Evolutionary conservation across 2,329 filamentous ascomycete genomes (phyloP).

Genomic region (Aspergillus latus): DNA sequence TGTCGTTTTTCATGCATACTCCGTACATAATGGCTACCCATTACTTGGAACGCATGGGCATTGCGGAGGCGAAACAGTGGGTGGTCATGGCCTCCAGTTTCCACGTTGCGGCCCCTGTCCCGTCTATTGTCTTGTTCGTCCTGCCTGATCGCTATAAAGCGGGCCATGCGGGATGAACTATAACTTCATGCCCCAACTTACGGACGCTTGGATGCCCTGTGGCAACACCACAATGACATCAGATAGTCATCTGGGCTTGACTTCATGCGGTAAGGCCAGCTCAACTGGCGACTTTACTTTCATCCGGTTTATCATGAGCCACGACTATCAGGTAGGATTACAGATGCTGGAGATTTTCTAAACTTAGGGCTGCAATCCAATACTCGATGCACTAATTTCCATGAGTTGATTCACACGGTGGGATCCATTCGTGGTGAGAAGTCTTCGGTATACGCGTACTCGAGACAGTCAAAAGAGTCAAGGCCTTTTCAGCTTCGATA

Average conservation of each 20-base stretch:
- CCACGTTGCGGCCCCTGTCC: background rate
- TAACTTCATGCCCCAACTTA: background rate
- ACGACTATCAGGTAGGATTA: background rate
- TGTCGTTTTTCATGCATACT: background rate
- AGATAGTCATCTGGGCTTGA: background rate
- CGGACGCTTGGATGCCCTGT: background rate
- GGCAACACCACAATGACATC: background rate
- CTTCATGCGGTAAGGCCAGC: background rate
- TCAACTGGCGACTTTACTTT: background rate
- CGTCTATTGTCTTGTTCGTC: background rate
- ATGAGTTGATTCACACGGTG: background rate
- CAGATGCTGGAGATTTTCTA: background rate
- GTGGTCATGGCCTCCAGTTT: background rate
- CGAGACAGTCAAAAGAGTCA: background rate
- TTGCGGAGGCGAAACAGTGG: background rate
- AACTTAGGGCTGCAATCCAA: background rate
- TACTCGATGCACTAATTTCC: background rate
- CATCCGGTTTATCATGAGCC: background rate
- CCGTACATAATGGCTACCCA: background rate
- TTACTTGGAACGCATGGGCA: background rate
- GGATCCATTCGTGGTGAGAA: background rate
- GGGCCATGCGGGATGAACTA: background rate
- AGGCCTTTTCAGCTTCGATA: no score
- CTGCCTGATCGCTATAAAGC: background rate
- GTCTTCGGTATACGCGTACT: background rate